These are phyloP conservation scores for Diospyros kaki DNA, from an alignment of 148 eudicot species.

Conservation along the genomic window DNA sequence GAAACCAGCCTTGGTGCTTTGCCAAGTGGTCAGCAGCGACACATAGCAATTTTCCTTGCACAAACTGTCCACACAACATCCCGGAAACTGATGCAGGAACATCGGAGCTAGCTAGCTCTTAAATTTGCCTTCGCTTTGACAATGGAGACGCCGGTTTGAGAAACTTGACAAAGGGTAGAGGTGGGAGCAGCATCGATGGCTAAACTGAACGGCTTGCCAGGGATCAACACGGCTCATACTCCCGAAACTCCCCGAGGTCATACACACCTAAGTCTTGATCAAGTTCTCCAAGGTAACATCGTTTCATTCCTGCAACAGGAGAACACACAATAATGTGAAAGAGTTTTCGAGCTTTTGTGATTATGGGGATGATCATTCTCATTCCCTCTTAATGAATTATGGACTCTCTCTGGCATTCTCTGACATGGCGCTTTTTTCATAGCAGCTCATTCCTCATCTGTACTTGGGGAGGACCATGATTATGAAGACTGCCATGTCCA, in stretches of 20 bases:
- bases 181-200: slow-evolving; percentile 22
- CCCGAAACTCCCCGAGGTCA: slow-evolving; percentile 13
- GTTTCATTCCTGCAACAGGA: neutral
- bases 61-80: slow-evolving; percentile 13
- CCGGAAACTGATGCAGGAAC: slow-evolving; percentile 20
- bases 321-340: neutral
- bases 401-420: no score
- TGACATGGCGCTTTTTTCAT: no score
- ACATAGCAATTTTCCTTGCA: neutral
- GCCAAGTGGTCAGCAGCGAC: no score
- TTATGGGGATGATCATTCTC: no score
- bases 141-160: neutral
- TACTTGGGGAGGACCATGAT: slow-evolving; percentile 28
- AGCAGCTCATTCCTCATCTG: slow-evolving; percentile 21
- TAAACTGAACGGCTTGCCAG: slow-evolving; percentile 32
- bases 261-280: slow-evolving; percentile 36
- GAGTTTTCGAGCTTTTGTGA: no score
- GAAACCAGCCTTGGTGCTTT: no score
- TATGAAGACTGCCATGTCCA: slow-evolving; percentile 39
- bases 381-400: no score
- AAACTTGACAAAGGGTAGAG: neutral
- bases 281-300: slow-evolving; percentile 42
- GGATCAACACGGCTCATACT: slow-evolving; percentile 17
- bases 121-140: neutral
- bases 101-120: slow-evolving; percentile 8